Evolutionary conservation across 208 protist species (phyloP).

Genomic region (Phytomonas francai): DNA sequence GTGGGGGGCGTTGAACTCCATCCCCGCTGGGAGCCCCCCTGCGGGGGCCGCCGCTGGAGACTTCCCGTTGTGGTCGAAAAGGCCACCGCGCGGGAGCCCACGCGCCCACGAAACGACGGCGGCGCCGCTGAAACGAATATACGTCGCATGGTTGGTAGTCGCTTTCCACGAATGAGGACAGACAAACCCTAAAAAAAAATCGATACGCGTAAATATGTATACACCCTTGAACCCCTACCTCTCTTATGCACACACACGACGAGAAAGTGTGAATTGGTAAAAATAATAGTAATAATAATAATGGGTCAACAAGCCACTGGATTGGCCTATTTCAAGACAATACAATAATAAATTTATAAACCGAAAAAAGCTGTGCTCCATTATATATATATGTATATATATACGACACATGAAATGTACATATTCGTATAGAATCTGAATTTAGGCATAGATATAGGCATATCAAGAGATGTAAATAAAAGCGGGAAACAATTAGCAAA

Average conservation of each 20-base stretch:
- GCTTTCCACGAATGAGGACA: background rate
- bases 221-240: background rate
- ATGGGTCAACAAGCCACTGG: background rate
- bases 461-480: background rate
- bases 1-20: background rate
- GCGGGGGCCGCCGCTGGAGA: background rate
- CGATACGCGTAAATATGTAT: background rate
- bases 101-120: background rate
- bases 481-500: background rate
- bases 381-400: background rate
- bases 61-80: background rate
- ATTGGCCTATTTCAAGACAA: background rate
- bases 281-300: background rate
- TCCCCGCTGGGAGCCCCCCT: background rate
- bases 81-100: background rate
- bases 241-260: too few relatives aligned
- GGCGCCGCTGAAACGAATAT: background rate
- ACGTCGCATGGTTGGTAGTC: background rate
- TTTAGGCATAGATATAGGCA: background rate
- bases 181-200: background rate
- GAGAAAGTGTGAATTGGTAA: background rate
- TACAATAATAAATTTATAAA: background rate
- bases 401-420: background rate
- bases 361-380: background rate
- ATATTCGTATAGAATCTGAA: background rate